Conservation (phyloP, 2,329 filamentous ascomycete genomes). For the Helminthosporium solani region DNA sequence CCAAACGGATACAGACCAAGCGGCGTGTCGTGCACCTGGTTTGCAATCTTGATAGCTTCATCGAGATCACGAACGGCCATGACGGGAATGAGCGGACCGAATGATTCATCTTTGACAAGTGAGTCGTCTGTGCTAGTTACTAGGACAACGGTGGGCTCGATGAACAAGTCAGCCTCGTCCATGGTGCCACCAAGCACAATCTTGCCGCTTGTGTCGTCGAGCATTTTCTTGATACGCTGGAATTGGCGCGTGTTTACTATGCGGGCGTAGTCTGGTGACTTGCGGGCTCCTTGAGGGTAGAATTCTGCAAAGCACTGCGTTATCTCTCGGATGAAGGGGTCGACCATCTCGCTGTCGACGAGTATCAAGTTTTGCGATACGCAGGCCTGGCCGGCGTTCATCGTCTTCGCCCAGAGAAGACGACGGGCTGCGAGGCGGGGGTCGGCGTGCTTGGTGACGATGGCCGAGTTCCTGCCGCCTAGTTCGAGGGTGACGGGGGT, state of each 20-base stretch:
- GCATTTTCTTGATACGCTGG: slow-evolving; percentile 80
- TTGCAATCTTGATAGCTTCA: slow-evolving; percentile 79
- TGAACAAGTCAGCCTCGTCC: slow-evolving; percentile 77
- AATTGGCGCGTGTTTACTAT: slow-evolving; percentile 83
- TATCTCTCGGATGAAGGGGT: slow-evolving; percentile 72
- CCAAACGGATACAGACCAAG: slow-evolving; percentile 85
- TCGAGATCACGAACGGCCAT: slow-evolving; percentile 77
- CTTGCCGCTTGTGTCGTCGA: slow-evolving; percentile 80
- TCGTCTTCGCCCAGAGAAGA: slow-evolving; percentile 82
- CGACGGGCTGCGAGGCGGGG: slow-evolving; percentile 77
- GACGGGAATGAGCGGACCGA: slow-evolving; percentile 88
- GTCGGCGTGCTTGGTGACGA: slow-evolving; percentile 82
- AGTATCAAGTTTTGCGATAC: slow-evolving; percentile 91
- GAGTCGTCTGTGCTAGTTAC: slow-evolving; percentile 74
- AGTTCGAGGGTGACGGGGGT: slow-evolving; percentile 89
- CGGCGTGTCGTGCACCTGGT: slow-evolving; percentile 78
- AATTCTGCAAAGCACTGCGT: slow-evolving; percentile 71
- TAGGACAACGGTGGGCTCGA: slow-evolving; percentile 90
- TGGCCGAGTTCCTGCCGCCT: slow-evolving; percentile 87
- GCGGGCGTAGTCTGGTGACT: slow-evolving; percentile 74
- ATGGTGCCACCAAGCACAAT: slow-evolving; percentile 83
- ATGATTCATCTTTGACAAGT: slow-evolving; percentile 80
- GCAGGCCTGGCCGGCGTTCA: slow-evolving; percentile 89
- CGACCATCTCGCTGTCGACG: slow-evolving; percentile 72
- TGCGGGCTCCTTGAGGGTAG: slow-evolving; percentile 77